Conservation (phyloP, 306 rosid species). For the Biancaea sappan region DNA sequence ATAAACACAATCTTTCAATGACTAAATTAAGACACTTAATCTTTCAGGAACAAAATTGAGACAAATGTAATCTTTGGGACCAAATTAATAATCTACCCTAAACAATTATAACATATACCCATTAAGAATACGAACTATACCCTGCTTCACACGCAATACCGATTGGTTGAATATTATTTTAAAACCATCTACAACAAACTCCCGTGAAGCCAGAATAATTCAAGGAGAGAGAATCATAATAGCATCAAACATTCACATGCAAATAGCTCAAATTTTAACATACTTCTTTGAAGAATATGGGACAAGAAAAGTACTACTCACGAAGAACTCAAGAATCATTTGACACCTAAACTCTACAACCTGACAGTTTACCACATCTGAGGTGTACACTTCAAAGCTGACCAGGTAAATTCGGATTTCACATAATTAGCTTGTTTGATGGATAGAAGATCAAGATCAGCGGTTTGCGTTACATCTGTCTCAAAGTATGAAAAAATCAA, state of each 20-base stretch:
- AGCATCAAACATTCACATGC: not conserved
- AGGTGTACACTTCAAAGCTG: not conserved
- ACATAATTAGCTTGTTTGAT: not conserved
- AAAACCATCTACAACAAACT: constrained; percentile 9
- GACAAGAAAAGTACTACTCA: not conserved
- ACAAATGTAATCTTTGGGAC: no score
- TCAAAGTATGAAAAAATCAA: not conserved
- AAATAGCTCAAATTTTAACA: not conserved
- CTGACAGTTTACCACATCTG: not conserved
- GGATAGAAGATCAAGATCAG: not conserved
- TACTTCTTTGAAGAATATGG: not conserved
- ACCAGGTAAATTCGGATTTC: not conserved
- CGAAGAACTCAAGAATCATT: not conserved
- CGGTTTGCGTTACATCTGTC: not conserved
- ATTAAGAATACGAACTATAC: constrained; percentile 21
- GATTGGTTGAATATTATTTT: not conserved
- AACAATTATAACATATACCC: not conserved
- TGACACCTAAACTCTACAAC: not conserved
- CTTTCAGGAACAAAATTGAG: no score
- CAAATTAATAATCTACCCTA: no score
- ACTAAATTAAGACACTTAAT: no score
- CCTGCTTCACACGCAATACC: constrained; percentile 14
- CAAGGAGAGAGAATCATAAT: not conserved
- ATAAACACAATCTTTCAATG: no score
- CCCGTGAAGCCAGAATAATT: constrained; percentile 9